Base-by-base conservation (phyloP, 2,329 filamentous ascomycete species). In the Diaporthe batatas region DNA sequence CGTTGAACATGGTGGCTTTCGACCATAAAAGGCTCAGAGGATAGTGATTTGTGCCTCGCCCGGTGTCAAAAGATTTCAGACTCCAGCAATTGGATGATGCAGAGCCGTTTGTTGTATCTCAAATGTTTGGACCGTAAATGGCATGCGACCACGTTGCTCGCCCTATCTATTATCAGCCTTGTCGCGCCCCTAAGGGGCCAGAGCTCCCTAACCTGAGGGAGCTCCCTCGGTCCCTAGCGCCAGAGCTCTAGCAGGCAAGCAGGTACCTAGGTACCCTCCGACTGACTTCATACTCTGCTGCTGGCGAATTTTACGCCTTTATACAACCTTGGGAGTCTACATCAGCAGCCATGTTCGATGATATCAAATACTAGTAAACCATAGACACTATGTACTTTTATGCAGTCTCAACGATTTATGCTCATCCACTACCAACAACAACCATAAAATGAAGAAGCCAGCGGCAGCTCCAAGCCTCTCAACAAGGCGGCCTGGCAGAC, bases 1-100 rank as follows among this genome's bases (percentile, higher is more conserved):
- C 94, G 82, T 95, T 96, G 83, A 98, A 98, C 92, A 98, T 95
- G 2, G 68, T 64, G 32, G 42, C 18, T n/a, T 14, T 62, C 51
- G 59, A 47, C 68, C 55, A 59, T 23, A 23, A 6, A 44, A 25
- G 1, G 23, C 8, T 25, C 25, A 5, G 16, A 21, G 39, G 16
- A 34, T 53, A 16, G 1, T 21, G n/a, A 11, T 21, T 29, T 11
- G 12, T 53, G 47, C 14, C 32, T 39, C 39, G 11, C n/a, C 12
- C 4, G 21, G 47, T 3, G 16, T 12, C 4, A 47, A 39, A 4
- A 1, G 14, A 39, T 25, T 18, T 39, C 8, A 1, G 14, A 16
- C 18, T 51, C 7, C n/a, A 21, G n/a, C 25, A 25, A 53, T 29
- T 29, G 62, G 47, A 51, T 23, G n/a, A 21, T 29, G 32, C 32